Evolutionary conservation across 169 alveolate species (phyloP), one percentile per base, ranked within the genome.

Genomic region (Plasmodium malariae): DNA sequence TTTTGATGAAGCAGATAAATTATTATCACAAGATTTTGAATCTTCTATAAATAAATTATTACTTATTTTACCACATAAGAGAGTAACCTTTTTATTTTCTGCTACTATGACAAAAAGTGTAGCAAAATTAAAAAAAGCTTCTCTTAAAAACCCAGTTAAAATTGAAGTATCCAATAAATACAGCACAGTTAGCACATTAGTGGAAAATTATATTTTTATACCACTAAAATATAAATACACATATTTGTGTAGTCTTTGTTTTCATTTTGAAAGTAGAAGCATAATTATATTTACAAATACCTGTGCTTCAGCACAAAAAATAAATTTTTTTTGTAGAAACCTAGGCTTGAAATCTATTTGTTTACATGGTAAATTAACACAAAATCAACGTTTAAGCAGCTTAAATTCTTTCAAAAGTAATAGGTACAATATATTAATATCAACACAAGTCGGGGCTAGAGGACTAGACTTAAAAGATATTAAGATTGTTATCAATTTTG

Each of bases 51-150:
- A 98, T 93, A 96, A 97, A 88, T 98, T 99, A 30, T 91, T 98
- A 37, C 94, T 95, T 30, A 97, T 95, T 12, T 60, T 93, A 24
- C 99, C 99, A 17, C 92, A 94, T 21, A 97, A 96, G 28, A 92
- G 99, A 89, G 96, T 93, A 68, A 99, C 99, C 17, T 98, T 93
- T 91, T 97, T 99, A 80, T 99, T 98, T 94, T 97, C 99, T 26
- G 99, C 99, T 9, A 99, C 99, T 0, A 98, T 98, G 99, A 99
- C 99, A 11, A 96, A 96, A 71, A 99, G 98, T 93, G 99, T 98
- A 14, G 95, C 98, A 34, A 98, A 98, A 94, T 94, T 99, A 68
- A 98, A 98, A 89, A 96, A 98, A 89, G 99, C 99, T 3, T 98
- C 99, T 7, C 94, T 99, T 40, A 96, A 96, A 73, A 96, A 98